Conservation (phyloP, 352 stramenopile genomes). For the Globisporangium megalacanthum region DNA sequence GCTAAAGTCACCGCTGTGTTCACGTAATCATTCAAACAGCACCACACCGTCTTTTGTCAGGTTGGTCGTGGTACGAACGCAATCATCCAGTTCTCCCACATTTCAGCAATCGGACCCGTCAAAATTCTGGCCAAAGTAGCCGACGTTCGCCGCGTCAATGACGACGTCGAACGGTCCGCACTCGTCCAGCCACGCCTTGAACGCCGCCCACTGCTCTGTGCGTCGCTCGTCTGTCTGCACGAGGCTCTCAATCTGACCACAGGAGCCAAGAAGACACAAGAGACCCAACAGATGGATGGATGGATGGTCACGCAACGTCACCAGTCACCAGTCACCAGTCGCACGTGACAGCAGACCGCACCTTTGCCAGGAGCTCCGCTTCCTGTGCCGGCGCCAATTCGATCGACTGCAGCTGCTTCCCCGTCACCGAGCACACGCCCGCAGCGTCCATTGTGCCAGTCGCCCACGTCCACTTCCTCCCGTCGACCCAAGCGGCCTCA, state of each 20-base stretch:
- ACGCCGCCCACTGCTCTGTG: constrained; percentile 70
- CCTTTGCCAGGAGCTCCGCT: constrained; percentile 56
- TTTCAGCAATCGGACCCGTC: constrained; percentile 31
- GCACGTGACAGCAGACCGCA: constrained; percentile 10
- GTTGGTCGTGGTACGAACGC: constrained; percentile 2
- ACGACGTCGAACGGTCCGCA: constrained; percentile 89
- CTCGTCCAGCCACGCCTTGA: constrained; percentile 71
- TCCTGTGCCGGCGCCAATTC: constrained; percentile 45
- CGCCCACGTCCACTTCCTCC: constrained; percentile 45
- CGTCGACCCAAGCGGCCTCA: constrained; percentile 53
- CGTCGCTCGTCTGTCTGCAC: constrained; percentile 70
- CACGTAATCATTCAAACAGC: constrained; percentile 5
- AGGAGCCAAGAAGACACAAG: no score
- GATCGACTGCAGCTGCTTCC: constrained; percentile 57
- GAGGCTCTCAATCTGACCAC: constrained; percentile 63
- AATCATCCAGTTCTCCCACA: no score
- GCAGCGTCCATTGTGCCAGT: constrained; percentile 45
- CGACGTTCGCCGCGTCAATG: constrained; percentile 98
- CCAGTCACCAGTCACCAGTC: no score
- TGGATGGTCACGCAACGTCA: neutral
- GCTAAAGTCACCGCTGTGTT: constrained; percentile 84
- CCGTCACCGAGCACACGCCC: constrained; percentile 56
- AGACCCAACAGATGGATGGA: neutral
- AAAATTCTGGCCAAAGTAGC: constrained; percentile 98
- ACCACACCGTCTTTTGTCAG: constrained; percentile 3